Conservation (phyloP, 129 eudicot species). For the Tagetes erecta region DNA sequence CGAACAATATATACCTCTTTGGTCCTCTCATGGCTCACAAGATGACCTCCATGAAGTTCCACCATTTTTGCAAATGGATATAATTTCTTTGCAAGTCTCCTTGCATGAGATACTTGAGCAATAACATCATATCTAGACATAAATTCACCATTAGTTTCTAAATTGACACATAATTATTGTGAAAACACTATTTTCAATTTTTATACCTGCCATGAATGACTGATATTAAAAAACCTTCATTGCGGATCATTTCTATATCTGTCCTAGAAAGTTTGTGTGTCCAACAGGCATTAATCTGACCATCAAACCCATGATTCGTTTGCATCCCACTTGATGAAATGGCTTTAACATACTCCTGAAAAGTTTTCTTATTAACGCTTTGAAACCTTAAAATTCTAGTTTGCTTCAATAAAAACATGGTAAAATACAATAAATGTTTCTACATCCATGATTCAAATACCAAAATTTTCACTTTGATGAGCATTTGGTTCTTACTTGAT, state of each 20-base stretch:
- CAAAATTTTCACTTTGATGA: constrained; percentile 6
- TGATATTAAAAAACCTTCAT: constrained; percentile 68
- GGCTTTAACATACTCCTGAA: constrained; percentile 87
- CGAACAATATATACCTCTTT: constrained; percentile 61
- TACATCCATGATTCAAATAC: constrained; percentile 4
- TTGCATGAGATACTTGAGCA: constrained; percentile 90
- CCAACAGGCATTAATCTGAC: constrained; percentile 96
- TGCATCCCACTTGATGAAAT: constrained; percentile 95
- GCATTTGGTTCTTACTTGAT: constrained; percentile 64
- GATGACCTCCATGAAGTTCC: constrained; percentile 96
- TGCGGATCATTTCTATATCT: constrained; percentile 65
- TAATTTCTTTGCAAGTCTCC: constrained; percentile 72
- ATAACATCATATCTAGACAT: constrained; percentile 73
- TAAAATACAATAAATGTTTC: neutral
- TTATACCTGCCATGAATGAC: constrained; percentile 94
- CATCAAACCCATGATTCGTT: constrained; percentile 83
- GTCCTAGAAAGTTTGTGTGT: constrained; percentile 64
- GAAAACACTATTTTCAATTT: neutral
- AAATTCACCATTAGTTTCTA: constrained; percentile 5
- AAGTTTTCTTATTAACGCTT: constrained; percentile 14
- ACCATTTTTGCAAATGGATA: constrained; percentile 79
- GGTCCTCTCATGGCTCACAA: constrained; percentile 94
- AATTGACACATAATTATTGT: neutral
- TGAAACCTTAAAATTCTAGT: constrained; percentile 6
- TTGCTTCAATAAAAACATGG: constrained; percentile 6